These are phyloP conservation scores for Pyrus hybrid DNA, from an alignment of 331 rosid genomes.

Conservation along the genomic window DNA sequence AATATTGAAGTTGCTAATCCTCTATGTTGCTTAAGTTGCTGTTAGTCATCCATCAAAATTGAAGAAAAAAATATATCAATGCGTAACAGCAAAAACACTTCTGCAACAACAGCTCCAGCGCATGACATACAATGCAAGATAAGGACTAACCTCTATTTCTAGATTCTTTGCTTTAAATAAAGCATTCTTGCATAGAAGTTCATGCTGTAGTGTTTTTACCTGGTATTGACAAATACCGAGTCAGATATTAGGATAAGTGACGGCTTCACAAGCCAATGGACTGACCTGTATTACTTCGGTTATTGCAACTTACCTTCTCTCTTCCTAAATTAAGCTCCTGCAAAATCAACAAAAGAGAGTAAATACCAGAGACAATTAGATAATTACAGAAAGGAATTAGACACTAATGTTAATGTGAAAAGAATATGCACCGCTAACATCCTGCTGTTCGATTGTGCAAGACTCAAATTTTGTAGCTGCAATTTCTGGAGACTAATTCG, in stretches of 20 bases:
- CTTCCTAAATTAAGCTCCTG: slow-evolving; percentile 80
- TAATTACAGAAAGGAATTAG: background rate
- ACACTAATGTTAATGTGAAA: background rate
- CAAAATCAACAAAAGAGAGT: slow-evolving; percentile 10
- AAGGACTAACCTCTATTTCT: slow-evolving; percentile 28
- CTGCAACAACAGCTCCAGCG: background rate
- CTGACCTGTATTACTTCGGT: background rate
- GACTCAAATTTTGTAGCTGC: slow-evolving; percentile 74
- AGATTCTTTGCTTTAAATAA: slow-evolving; percentile 43
- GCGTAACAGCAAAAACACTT: background rate
- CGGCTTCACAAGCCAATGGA: background rate
- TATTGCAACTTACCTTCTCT: slow-evolving; percentile 46
- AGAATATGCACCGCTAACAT: slow-evolving; percentile 52
- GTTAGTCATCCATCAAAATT: background rate
- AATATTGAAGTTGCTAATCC: background rate
- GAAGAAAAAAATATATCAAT: background rate
- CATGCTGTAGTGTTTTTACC: slow-evolving; percentile 70
- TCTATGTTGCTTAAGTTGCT: background rate
- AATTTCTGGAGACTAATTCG: slow-evolving; percentile 56
- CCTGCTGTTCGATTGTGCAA: slow-evolving; percentile 72
- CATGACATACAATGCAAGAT: background rate
- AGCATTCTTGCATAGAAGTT: slow-evolving; percentile 58
- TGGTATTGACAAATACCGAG: slow-evolving; percentile 18
- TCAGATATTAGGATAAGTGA: background rate
- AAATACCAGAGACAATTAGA: background rate